Evolutionary conservation across 2,329 filamentous ascomycete genomes (phyloP), one percentile per base, ranked within the genome.

Genomic region (Xylaria sp.): DNA sequence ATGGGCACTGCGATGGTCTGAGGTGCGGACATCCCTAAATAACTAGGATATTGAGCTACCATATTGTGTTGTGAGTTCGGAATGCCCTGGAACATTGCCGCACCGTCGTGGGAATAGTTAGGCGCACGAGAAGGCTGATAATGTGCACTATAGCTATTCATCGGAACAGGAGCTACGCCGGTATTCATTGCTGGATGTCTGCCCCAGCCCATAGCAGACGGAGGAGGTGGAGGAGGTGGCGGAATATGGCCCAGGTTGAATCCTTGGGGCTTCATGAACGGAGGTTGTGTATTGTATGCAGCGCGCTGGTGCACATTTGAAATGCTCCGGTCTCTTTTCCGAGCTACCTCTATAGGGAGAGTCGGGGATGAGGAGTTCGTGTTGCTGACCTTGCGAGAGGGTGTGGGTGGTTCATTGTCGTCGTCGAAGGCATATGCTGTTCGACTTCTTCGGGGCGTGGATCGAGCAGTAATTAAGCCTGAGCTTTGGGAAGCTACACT

Each of bases 401-500:
- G 1, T 5, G 5, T 37, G 1, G 48, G 34, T 41, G 23, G 46
- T 13, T 60, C 54, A 8, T 20, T 44, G 18, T 62, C 62, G 18
- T 62, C 65, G 23, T 71, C 59, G 28, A 60, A 28, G n/a, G 12
- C 37, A 41, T 60, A 46, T 18, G 44, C 28, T 34, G 44, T 28
- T 51, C 57, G 65, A 41, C 51, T 48, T n/a, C 13, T 60, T 12
- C 23, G 63, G 44, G 66, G 61, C 2, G 68, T 63, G 32, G 4
- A 23, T 13, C 71, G 52, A n/a, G 64, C 28, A 8, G 65, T 69
- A 46, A 71, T 51, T 23, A 71, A 50, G 28, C 71, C 68, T 28
- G 72, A 71, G n/a, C 52, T 72, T 50, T 73, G 72, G 23, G 74
- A 73, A 13, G 37, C 55, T 1, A 60, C 60, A 58, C 70, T 74